Evolutionary conservation across 2,329 filamentous ascomycete species (phyloP).

Genomic region (Stylonectria norvegica): DNA sequence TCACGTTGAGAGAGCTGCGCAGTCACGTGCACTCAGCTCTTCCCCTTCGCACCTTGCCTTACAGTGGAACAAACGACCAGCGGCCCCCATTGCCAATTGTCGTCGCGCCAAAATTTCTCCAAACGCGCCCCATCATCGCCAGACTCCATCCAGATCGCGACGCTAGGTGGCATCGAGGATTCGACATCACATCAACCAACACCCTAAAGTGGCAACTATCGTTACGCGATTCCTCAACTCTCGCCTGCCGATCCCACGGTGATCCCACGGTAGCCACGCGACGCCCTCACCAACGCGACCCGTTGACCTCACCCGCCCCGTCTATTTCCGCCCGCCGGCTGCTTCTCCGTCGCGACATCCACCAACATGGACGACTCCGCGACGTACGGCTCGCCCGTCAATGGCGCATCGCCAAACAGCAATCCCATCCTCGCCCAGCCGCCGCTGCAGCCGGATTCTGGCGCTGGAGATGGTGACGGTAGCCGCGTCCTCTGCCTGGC

Average conservation of each 20-base stretch:
- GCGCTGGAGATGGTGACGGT: slow-evolving; percentile 47
- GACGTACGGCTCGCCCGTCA: slow-evolving; percentile 56
- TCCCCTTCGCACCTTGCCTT: too few species aligned
- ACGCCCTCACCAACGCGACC: slow-evolving; percentile 8
- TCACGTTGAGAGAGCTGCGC: too few species aligned
- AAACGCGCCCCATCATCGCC: slow-evolving; percentile 30
- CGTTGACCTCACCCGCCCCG: slow-evolving; percentile 14
- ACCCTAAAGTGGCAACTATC: slow-evolving; percentile 7
- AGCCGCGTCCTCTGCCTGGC: slow-evolving; percentile 13
- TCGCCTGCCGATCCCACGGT: too few species aligned
- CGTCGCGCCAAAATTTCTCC: slow-evolving; percentile 40
- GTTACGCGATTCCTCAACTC: slow-evolving; percentile 5
- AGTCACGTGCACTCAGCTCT: not conserved
- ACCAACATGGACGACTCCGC: slow-evolving; percentile 56
- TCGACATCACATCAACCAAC: slow-evolving; percentile 10
- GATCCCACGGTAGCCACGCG: slow-evolving; percentile 8
- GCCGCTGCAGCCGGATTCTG: slow-evolving; percentile 45
- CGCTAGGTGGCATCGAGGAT: slow-evolving; percentile 19
- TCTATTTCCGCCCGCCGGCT: slow-evolving; percentile 9
- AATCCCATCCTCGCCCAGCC: slow-evolving; percentile 57
- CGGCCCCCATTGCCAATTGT: slow-evolving; percentile 7
- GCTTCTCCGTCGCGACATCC: slow-evolving; percentile 12
- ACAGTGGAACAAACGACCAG: slow-evolving; percentile 12
- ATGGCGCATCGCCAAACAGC: slow-evolving; percentile 53
- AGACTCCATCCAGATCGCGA: slow-evolving; percentile 28